These are phyloP conservation scores for Caloboletus firmus DNA, from an alignment of 1,284 basidiomycete genomes.

Conservation along the genomic window DNA sequence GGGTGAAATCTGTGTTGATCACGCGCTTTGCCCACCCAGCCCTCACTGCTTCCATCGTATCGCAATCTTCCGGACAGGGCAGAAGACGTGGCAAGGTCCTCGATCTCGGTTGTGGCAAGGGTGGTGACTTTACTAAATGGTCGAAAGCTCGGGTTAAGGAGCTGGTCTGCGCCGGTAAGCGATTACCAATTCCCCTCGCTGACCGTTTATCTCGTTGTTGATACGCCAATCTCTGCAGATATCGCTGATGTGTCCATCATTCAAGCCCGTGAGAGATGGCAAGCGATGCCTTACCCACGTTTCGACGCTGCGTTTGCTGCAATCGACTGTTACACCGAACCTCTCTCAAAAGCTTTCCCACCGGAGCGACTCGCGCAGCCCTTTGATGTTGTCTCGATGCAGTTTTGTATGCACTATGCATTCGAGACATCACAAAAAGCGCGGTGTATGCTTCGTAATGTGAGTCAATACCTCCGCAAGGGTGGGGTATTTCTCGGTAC, in stretches of 20 bases:
- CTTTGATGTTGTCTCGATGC: conserved; percentile 96
- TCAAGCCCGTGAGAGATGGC: conserved; percentile 79
- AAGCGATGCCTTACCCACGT: conserved; percentile 47
- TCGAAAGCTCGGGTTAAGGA: conserved; percentile 80
- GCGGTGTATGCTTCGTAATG: conserved; percentile 92
- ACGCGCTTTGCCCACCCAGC: conserved; percentile 78
- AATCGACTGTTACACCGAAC: conserved; percentile 84
- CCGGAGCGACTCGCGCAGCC: conserved; percentile 54
- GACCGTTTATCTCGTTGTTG: conserved; percentile 7
- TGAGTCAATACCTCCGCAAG: conserved; percentile 72
- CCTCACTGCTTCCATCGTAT: conserved; percentile 41
- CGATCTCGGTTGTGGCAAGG: conserved; percentile 97
- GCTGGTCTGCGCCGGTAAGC: conserved; percentile 80
- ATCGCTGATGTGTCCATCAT: conserved; percentile 88
- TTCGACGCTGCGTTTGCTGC: conserved; percentile 84
- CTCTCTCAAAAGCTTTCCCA: conserved; percentile 71
- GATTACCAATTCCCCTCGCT: not conserved
- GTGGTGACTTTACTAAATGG: conserved; percentile 98
- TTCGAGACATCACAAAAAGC: conserved; percentile 89
- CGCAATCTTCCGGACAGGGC: conserved; percentile 36
- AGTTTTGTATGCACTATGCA: conserved; percentile 99
- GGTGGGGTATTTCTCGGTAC: conserved; percentile 95
- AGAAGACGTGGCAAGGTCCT: conserved; percentile 72
- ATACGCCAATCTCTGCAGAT: conserved; percentile 52
- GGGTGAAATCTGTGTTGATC: conserved; percentile 96